phyloP scores from a whole-genome alignment of 2,329 filamentous ascomycete species.

The Daldinia sp. region DNA sequence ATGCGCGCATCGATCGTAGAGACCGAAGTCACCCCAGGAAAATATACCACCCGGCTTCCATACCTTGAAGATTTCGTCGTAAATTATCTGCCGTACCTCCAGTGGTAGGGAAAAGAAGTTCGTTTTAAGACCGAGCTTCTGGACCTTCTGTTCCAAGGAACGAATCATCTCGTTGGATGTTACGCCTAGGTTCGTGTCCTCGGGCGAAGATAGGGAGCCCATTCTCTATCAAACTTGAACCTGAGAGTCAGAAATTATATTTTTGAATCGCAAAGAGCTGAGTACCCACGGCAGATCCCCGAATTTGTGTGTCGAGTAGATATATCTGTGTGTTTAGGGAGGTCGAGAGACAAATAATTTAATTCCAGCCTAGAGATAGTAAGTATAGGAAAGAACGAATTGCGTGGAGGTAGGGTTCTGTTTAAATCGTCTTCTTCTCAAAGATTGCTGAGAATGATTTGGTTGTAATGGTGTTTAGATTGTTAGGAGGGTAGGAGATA shows the following conservation, averaged over 20 bases:
- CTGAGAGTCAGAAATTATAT: too few species aligned
- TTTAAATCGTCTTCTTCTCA: background rate
- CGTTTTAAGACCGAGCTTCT: background rate
- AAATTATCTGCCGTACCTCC: conserved; percentile 1
- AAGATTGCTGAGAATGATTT: background rate
- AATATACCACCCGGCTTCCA: background rate
- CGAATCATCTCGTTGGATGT: background rate
- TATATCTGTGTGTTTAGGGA: background rate
- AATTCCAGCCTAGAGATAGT: background rate
- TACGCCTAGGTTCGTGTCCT: too few species aligned
- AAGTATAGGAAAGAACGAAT: background rate
- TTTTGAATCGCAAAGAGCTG: too few species aligned
- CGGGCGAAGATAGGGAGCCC: too few species aligned
- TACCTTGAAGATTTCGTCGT: background rate
- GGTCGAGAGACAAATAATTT: background rate
- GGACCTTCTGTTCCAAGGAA: background rate
- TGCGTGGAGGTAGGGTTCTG: background rate
- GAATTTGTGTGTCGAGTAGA: background rate
- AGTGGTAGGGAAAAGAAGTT: background rate
- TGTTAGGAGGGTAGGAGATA: background rate
- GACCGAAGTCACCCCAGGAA: background rate
- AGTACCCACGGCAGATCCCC: background rate
- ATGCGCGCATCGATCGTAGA: background rate
- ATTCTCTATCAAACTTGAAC: background rate
- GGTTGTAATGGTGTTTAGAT: too few species aligned